Base-by-base conservation (phyloP, 192 early-diverging fungal species). In the Coemansia sp. region DNA sequence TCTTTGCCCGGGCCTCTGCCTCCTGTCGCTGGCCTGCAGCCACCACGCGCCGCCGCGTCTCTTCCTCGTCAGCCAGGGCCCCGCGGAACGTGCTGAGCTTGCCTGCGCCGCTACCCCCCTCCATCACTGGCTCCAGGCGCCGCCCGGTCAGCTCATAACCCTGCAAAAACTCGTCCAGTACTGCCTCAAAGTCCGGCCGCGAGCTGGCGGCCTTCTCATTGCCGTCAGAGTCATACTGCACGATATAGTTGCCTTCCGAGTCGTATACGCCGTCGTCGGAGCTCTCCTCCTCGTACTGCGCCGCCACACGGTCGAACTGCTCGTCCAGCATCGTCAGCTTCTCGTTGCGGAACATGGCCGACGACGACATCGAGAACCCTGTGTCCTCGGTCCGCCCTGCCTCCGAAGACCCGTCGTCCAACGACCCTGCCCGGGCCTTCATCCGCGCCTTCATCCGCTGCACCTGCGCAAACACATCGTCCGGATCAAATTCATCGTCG, bases 321-420 rank as follows among this genome's bases (percentile, higher is more conserved):
- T 95, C 91, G 78, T 98, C 96, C 36, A 98, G 67, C 14, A 91
- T 75, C 6, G 85, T 87, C 17, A 99, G 73, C 49, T 92, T 84
- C 32, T 85, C 83, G 60, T 93, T 96, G 63, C 96, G 84, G 71
- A 83, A 88, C 89, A 96, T 88, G 32, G 85, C 83, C 5, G 91
- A 91, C 13, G 92, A 92, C 1, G 91, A 85, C 89, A 96, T 91
- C 8, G 94, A 94, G 22, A 88, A 84, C 14, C 76, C 73, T 2
- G 83, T 40, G 21, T 23, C 38, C 21, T 52, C 50, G 38, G 38
- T 21, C 19, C 35, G n/a, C 35, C 16, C 9, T 12, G 47, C 38
- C 31, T 59, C 49, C 13, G 42, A 55, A 4, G 46, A 51, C 38
- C 79, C 79, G 49, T 79, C 82, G 35, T 74, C 70, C n/a, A n/a